Percentiles rank a stretch among this genome's conserved stretches.
phyloP scores from a whole-genome alignment of 2,329 filamentous ascomycete species.

The Teratosphaeria viscida region DNA sequence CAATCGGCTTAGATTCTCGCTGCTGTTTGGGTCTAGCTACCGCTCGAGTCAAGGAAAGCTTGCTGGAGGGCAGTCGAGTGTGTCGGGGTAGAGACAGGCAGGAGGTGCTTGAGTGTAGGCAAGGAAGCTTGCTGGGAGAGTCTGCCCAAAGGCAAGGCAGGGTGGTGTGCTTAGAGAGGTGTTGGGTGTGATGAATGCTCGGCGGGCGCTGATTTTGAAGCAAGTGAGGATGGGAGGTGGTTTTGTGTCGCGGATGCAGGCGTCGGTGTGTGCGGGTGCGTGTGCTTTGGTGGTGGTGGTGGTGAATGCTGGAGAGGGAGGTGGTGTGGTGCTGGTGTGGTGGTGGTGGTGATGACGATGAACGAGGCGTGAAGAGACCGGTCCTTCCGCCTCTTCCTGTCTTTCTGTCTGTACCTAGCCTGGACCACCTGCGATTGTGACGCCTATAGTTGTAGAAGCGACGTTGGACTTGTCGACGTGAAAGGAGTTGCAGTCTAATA shows the following conservation, averaged over 20 bases:
- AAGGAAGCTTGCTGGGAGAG: slow-evolving; percentile 5
- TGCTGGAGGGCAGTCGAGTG: slow-evolving; percentile 4
- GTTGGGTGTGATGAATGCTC: not conserved
- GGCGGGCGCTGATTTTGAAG: not conserved
- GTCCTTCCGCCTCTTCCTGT: slow-evolving; percentile 5
- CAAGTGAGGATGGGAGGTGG: slow-evolving; percentile 3
- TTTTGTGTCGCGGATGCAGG: not conserved
- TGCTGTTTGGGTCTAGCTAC: slow-evolving; percentile 7
- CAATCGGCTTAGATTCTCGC: not conserved
- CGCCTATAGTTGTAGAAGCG: not conserved
- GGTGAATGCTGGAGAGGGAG: not conserved
- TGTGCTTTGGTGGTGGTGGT: not conserved
- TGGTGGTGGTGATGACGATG: slow-evolving; percentile 4
- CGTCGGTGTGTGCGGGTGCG: not conserved
- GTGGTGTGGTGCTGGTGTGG: slow-evolving; percentile 5
- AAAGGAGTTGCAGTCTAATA: not conserved
- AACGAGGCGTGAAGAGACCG: not conserved
- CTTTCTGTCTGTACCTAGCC: slow-evolving; percentile 7
- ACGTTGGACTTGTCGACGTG: not conserved
- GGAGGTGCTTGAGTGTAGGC: slow-evolving; percentile 4
- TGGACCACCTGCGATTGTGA: not conserved
- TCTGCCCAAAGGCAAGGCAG: slow-evolving; percentile 2
- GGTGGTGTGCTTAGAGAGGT: slow-evolving; percentile 1
- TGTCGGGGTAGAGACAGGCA: not conserved
- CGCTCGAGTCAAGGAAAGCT: slow-evolving; percentile 6